These are phyloP conservation scores for Sphaerulina vaccinii DNA, from an alignment of 2,329 filamentous ascomycete genomes.

Conservation along the genomic window DNA sequence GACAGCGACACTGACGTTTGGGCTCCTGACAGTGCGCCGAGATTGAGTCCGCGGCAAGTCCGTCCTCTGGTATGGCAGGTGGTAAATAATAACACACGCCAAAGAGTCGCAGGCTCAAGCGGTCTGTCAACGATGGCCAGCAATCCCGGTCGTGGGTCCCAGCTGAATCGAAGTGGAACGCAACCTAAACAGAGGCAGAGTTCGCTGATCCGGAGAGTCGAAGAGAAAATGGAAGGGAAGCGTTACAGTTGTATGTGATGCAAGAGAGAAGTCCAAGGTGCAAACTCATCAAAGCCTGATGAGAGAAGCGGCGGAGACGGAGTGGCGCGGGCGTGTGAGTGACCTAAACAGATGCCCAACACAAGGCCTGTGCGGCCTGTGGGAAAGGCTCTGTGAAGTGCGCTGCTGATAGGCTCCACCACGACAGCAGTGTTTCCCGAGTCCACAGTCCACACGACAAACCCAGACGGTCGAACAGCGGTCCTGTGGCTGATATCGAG, in stretches of 20 bases:
- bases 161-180: slow-evolving; percentile 14
- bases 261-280: slow-evolving; percentile 3
- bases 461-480: neutral
- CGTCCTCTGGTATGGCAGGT: slow-evolving; percentile 9
- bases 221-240: slow-evolving; percentile 3
- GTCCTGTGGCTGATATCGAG: neutral
- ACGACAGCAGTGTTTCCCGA: neutral
- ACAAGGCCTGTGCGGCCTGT: slow-evolving; percentile 6
- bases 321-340: neutral
- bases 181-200: slow-evolving; percentile 19
- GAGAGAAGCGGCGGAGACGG: neutral
- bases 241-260: neutral
- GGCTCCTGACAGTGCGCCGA: slow-evolving; percentile 10
- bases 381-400: slow-evolving; percentile 9
- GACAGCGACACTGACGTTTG: slow-evolving; percentile 2
- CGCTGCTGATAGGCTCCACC: slow-evolving; percentile 17
- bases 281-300: neutral
- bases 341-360: slow-evolving; percentile 4
- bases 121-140: slow-evolving; percentile 14
- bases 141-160: slow-evolving; percentile 17
- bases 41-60: slow-evolving; percentile 3
- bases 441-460: slow-evolving; percentile 5
- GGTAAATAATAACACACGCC: slow-evolving; percentile 18
- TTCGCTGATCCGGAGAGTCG: slow-evolving; percentile 17
- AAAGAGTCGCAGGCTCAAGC: slow-evolving; percentile 18